Evolutionary conservation across 768 basidiomycete species (phyloP).

Genomic region (Inosperma sp.): DNA sequence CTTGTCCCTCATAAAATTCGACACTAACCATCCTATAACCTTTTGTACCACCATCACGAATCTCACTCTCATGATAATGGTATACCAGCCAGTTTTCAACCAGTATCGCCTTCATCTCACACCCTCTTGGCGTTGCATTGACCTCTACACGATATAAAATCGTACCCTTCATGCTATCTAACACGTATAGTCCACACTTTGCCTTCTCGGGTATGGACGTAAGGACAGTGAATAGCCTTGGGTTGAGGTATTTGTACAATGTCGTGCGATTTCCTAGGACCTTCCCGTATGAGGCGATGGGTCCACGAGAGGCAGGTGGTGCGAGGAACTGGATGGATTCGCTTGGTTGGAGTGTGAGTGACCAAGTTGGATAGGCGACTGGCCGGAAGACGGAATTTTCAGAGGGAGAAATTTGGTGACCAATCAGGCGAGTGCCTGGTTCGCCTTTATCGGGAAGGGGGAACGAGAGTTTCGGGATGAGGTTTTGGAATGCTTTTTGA

Average conservation of each 20-base stretch:
- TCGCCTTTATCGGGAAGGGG: slow-evolving; percentile 46
- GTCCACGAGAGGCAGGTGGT: slow-evolving; percentile 40
- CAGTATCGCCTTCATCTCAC: slow-evolving; percentile 65
- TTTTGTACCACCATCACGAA: slow-evolving; percentile 45
- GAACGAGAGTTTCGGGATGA: slow-evolving; percentile 49
- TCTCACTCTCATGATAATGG: slow-evolving; percentile 68
- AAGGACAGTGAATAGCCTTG: slow-evolving; percentile 63
- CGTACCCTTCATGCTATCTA: slow-evolving; percentile 79
- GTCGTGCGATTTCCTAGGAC: slow-evolving; percentile 86
- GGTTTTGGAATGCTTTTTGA: slow-evolving; percentile 38
- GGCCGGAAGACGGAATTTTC: slow-evolving; percentile 38
- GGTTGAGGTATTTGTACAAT: slow-evolving; percentile 92
- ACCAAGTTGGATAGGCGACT: slow-evolving; percentile 64
- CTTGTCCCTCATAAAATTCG: slow-evolving; percentile 81
- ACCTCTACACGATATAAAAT: slow-evolving; percentile 64
- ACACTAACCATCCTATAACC: slow-evolving; percentile 74
- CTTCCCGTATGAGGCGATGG: slow-evolving; percentile 74
- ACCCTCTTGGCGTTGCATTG: slow-evolving; percentile 38
- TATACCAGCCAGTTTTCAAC: slow-evolving; percentile 94
- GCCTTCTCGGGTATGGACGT: slow-evolving; percentile 37
- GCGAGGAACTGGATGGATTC: slow-evolving; percentile 57
- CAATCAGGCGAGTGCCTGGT: slow-evolving; percentile 46
- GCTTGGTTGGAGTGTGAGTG: slow-evolving; percentile 46
- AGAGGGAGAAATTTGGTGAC: slow-evolving; percentile 47
- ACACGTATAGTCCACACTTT: slow-evolving; percentile 63